These are phyloP conservation scores for Anisodus acutangulus DNA, from an alignment of 257 asterid genomes.

Conservation along the genomic window DNA sequence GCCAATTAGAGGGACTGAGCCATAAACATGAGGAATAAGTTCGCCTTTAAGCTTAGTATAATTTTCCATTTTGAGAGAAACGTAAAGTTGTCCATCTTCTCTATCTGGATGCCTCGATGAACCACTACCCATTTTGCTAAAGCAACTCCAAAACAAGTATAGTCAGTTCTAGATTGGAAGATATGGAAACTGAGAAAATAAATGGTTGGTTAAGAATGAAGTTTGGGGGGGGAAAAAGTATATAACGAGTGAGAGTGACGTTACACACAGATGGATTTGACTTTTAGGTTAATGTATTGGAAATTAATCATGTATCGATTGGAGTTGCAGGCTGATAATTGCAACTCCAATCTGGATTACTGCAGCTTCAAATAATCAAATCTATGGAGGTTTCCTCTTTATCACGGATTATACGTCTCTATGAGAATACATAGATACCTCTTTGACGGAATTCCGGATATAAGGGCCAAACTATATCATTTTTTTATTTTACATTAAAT, in stretches of 20 bases:
- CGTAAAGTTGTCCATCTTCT: slow-evolving; percentile 89
- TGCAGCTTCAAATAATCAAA: background rate
- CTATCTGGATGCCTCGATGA: slow-evolving; percentile 69
- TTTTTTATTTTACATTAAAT: background rate
- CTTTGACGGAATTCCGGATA: background rate
- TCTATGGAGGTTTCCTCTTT: background rate
- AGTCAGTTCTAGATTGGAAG: slow-evolving; percentile 31
- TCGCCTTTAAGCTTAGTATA: slow-evolving; percentile 58
- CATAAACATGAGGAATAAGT: slow-evolving; percentile 87
- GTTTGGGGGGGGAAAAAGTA: background rate
- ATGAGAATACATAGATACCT: background rate
- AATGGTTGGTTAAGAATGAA: slow-evolving; percentile 4
- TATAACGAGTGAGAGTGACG: background rate
- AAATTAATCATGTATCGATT: background rate
- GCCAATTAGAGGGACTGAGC: slow-evolving; percentile 91
- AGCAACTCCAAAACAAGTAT: background rate
- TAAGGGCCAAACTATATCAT: background rate
- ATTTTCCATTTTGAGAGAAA: slow-evolving; percentile 93
- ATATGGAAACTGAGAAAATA: background rate
- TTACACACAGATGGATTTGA: background rate
- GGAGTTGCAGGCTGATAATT: background rate
- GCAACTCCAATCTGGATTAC: background rate
- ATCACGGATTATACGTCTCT: too few species aligned
- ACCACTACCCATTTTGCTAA: slow-evolving; percentile 66
- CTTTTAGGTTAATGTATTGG: background rate